Conservation (phyloP, 768 basidiomycete species). For the Phallus indusiatus region DNA sequence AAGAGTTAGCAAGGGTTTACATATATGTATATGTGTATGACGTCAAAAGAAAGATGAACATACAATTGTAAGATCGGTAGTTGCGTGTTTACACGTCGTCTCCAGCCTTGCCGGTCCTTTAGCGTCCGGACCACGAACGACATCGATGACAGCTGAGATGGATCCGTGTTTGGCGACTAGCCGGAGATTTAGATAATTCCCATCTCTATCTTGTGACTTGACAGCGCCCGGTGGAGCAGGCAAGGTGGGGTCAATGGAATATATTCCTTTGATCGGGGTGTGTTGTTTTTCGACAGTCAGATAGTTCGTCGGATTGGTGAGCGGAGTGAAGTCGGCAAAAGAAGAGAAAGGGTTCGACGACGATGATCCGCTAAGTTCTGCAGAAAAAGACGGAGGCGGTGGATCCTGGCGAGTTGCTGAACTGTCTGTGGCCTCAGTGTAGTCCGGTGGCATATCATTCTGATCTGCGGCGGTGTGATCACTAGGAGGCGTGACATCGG, state of each 20-base stretch:
- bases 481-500: background rate
- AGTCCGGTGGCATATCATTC: background rate
- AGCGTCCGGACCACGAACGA: background rate
- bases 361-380: background rate
- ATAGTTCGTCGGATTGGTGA: background rate
- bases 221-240: background rate
- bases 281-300: background rate
- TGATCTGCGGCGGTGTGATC: background rate
- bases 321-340: background rate
- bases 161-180: background rate
- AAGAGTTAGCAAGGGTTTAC: background rate
- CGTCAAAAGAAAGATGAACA: background rate
- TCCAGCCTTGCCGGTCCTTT: constrained; percentile 1
- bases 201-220: background rate
- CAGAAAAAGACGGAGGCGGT: background rate
- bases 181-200: background rate
- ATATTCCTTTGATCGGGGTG: constrained; percentile 1
- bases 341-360: background rate
- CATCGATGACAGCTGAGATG: background rate
- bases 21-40: too few species aligned
- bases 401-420: background rate
- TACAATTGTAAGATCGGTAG: background rate
- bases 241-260: constrained; percentile 1
- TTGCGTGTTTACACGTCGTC: background rate
- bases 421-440: background rate